Conservation (phyloP, 148 eudicot genomes). For the Rhododendron henanense region DNA sequence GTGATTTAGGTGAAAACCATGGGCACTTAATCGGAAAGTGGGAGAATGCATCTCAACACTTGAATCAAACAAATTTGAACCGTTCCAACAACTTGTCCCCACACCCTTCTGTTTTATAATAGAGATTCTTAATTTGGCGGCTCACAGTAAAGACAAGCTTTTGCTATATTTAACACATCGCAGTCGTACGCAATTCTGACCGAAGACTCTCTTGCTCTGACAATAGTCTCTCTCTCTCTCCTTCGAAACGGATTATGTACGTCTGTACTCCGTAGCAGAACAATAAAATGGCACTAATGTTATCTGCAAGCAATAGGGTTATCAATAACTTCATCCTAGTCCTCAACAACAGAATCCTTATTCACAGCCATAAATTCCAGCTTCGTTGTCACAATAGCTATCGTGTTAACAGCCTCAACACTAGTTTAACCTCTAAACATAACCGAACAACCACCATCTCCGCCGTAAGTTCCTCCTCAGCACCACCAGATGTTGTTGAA, state of each 20-base stretch:
- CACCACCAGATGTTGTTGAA: background rate
- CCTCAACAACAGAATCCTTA: background rate
- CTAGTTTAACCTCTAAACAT: background rate
- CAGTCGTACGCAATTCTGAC: background rate
- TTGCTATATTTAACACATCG: background rate
- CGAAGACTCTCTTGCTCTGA: background rate
- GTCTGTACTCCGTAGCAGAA: background rate
- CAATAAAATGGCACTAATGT: background rate
- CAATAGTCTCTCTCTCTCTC: background rate
- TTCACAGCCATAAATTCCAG: background rate
- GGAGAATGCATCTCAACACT: too few relatives aligned
- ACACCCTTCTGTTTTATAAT: too few relatives aligned
- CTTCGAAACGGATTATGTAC: background rate
- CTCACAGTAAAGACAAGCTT: background rate
- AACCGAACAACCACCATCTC: background rate
- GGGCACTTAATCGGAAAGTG: too few relatives aligned
- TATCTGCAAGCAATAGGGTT: background rate
- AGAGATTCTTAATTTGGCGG: too few relatives aligned
- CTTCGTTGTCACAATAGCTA: background rate
- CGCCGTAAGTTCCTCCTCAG: conserved; percentile 6
- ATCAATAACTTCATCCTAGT: background rate
- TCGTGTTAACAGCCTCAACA: background rate
- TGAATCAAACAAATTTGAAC: too few relatives aligned
- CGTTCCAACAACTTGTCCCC: too few relatives aligned
- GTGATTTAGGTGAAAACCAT: too few relatives aligned